These are phyloP conservation scores for Blepharisma japonicum DNA, from an alignment of 73 alveolate genomes.

Conservation along the genomic window DNA sequence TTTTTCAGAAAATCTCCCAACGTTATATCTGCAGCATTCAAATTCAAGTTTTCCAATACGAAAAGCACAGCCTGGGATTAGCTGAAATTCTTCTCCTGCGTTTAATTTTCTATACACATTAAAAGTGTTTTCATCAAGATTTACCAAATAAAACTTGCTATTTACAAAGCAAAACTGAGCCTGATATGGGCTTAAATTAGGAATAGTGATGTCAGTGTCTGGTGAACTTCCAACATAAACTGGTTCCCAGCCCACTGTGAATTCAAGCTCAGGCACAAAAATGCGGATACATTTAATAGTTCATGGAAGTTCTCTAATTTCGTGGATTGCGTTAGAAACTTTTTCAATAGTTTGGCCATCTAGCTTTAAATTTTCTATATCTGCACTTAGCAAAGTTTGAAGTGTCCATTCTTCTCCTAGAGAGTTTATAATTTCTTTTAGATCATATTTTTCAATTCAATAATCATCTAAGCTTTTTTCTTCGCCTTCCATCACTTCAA, in stretches of 20 bases:
- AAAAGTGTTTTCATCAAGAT: conserved; percentile 33
- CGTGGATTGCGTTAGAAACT: no score
- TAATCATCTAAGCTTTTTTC: background rate
- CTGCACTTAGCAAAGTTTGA: no score
- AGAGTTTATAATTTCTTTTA: no score
- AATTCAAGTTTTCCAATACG: conserved; percentile 60
- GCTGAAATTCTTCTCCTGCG: conserved; percentile 32
- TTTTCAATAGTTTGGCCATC: no score
- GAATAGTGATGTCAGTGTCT: background rate
- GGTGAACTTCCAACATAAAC: background rate
- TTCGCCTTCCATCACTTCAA: background rate
- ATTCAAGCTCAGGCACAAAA: no score
- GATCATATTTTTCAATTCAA: no score
- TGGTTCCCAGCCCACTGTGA: no score
- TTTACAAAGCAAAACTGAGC: background rate
- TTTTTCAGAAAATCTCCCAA: conserved; percentile 50
- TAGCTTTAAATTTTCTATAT: no score
- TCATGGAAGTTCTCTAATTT: no score
- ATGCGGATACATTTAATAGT: no score
- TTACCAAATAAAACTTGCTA: background rate
- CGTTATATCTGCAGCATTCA: conserved; percentile 49
- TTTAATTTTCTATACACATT: conserved; percentile 46
- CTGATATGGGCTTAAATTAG: background rate
- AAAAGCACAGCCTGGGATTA: conserved; percentile 61
- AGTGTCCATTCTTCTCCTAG: no score